These are phyloP conservation scores for Mucor lusitanicus DNA, from an alignment of 371 early-diverging fungal species.

Conservation along the genomic window DNA sequence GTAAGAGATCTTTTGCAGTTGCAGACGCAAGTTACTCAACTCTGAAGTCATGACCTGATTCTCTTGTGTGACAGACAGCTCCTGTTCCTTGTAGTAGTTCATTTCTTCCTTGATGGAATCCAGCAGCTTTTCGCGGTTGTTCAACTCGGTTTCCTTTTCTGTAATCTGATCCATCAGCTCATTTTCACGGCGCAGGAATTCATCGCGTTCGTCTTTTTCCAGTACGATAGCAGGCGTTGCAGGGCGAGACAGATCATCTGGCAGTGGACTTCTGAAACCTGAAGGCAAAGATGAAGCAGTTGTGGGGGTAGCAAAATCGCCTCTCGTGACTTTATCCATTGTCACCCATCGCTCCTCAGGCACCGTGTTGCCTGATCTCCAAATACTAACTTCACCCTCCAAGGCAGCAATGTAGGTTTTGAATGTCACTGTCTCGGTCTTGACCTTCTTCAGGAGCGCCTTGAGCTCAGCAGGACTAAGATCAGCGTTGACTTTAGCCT, in stretches of 20 bases:
- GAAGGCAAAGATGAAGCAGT: constrained; percentile 43
- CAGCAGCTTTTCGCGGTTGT: constrained; percentile 55
- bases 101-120: constrained; percentile 71
- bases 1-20: constrained; percentile 84
- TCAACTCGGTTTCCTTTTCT: constrained; percentile 80
- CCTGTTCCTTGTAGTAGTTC: constrained; percentile 60
- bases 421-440: constrained; percentile 76
- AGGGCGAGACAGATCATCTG: constrained; percentile 63
- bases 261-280: constrained; percentile 39
- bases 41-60: constrained; percentile 72
- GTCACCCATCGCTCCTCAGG: constrained; percentile 75
- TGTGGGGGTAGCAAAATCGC: constrained; percentile 37
- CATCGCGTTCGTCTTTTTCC: constrained; percentile 90
- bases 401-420: constrained; percentile 82
- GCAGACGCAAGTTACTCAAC: constrained; percentile 72
- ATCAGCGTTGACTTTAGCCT: constrained; percentile 97
- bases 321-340: constrained; percentile 65
- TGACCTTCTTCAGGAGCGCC: constrained; percentile 84
- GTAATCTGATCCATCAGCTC: constrained; percentile 89
- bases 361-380: constrained; percentile 85
- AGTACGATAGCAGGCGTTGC: constrained; percentile 77
- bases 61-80: constrained; percentile 54
- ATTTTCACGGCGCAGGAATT: constrained; percentile 91
- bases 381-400: constrained; percentile 84
- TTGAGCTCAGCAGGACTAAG: constrained; percentile 93